Base-by-base conservation (phyloP, 2,329 filamentous ascomycete species). In the Aaosphaeria arxii region DNA sequence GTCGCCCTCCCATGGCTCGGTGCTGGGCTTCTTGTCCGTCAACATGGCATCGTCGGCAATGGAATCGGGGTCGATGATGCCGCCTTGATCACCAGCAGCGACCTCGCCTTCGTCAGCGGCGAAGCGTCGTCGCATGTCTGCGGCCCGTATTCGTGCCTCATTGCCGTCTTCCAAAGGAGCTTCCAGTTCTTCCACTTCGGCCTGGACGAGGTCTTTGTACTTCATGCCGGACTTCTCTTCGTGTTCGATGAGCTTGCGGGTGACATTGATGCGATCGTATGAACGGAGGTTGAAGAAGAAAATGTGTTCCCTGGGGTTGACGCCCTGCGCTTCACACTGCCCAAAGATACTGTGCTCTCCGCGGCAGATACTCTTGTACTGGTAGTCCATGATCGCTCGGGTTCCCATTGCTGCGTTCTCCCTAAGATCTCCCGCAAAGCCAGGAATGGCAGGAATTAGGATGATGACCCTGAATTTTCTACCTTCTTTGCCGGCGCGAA, bases 231-330 rank as follows among this genome's bases (percentile, higher is more conserved):
- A 88, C 58, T 87, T 79, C 63, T 91, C 80, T 66, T 96, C 91
- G 48, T 88, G 84, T 58, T 87, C 81, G 57, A 83, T 80, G 36
- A 96, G 79, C 0, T 79, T 81, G 1, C 84, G 80, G 0, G 89
- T 96, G 58, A 87, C 87, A 71, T 95, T 95, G 51, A 99, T 79
- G 11, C 94, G 88, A 67, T 97, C 94, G 65, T 95, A 99, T 1
- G 88, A 91, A 17, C 94, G 83, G 38, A 99, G 75, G 58, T 97
- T 97, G 78, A 97, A 99, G 63, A 95, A 80, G 72, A 95, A 96
- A 31, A 99, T 85, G 70, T 97, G 82, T 51, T 96, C 72, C 58
- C 53, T 52, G 0, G 91, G 90, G 58, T 96, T 85, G 1, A 94
- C 82, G 1, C 88, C 91, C 53, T 88, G 77, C 5, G 81, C 82